phyloP scores from a whole-genome alignment of 164 flowering plant species.

The Chimonanthus praecox region DNA sequence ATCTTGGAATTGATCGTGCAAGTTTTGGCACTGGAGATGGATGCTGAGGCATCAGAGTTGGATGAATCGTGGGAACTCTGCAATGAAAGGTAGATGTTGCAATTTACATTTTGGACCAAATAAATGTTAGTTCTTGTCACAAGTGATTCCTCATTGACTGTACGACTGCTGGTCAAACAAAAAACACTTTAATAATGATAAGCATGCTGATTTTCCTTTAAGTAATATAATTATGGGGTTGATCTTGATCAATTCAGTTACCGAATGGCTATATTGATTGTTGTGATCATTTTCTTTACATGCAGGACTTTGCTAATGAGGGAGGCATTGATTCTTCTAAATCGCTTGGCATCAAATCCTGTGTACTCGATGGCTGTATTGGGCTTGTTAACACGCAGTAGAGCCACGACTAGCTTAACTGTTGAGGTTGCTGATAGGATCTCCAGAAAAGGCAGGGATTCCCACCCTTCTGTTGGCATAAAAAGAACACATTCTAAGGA shows the following conservation, averaged over 20 bases:
- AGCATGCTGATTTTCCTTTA: neutral
- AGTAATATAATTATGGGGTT: neutral
- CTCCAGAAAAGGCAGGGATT: slow-evolving; percentile 25
- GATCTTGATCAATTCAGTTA: neutral
- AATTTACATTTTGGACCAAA: neutral
- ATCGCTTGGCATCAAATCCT: slow-evolving; percentile 70
- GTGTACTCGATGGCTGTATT: slow-evolving; percentile 43
- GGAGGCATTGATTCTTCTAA: slow-evolving; percentile 75
- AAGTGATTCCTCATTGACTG: too few relatives aligned
- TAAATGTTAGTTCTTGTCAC: too few relatives aligned
- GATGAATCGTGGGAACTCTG: slow-evolving; percentile 30
- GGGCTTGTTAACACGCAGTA: slow-evolving; percentile 45
- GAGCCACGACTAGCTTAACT: slow-evolving; percentile 62
- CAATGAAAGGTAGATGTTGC: slow-evolving; percentile 53
- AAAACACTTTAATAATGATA: too few relatives aligned
- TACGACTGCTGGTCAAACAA: too few relatives aligned
- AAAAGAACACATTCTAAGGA: slow-evolving; percentile 31
- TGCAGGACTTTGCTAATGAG: slow-evolving; percentile 68
- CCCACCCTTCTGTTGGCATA: slow-evolving; percentile 21
- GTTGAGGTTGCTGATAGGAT: slow-evolving; percentile 57
- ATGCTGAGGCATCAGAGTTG: slow-evolving; percentile 35
- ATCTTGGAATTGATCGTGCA: slow-evolving; percentile 59
- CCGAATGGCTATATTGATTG: neutral
- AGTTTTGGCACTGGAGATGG: slow-evolving; percentile 53
- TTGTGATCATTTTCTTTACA: neutral